Evolutionary conservation across 257 asterid species (phyloP), one percentile per base, ranked within the genome.

Genomic region (Ophiorrhiza pumila): DNA sequence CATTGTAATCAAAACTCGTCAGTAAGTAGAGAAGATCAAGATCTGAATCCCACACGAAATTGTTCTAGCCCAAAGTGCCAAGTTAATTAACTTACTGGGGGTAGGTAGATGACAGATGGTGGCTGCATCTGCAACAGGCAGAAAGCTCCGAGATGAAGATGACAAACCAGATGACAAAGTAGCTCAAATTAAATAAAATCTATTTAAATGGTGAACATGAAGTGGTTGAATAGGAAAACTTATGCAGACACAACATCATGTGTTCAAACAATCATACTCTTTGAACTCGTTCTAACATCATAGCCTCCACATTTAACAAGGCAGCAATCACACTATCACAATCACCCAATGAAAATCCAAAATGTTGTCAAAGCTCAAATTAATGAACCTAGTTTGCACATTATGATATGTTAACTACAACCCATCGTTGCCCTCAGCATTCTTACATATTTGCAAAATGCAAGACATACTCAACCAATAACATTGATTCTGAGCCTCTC

Each of bases 161-260:
- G n/a, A n/a, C n/a, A n/a, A n/a, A n/a, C n/a, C n/a, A n/a, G n/a
- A n/a, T n/a, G n/a, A n/a, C n/a, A n/a, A n/a, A n/a, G n/a, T n/a
- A n/a, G n/a, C n/a, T n/a, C n/a, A n/a, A n/a, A n/a, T n/a, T n/a
- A n/a, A n/a, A 35, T 18, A 18, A 6, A 17, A 43, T 7, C 35
- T 11, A 12, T 35, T 23, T 0, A 35, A 5, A 25, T n/a, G 10
- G 34, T 39, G 13, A 41, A 3, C n/a, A 27, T 41, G 71, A 68
- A 67, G 65, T 73, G 32, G 64, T 5, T 49, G 27, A 71, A 41
- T 66, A 35, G 55, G 75, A 71, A 49, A 68, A 91, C 98, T 88
- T 89, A 91, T 94, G 89, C 98, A 45, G 98, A 88, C 42, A 93
- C 94, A 70, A 93, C 93, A 55, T 55, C 17, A 29, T 20, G 49